Evolutionary conservation across 352 stramenopile genomes (phyloP), one percentile per base, ranked within the genome.

Genomic region (Globisporangium yorkense): DNA sequence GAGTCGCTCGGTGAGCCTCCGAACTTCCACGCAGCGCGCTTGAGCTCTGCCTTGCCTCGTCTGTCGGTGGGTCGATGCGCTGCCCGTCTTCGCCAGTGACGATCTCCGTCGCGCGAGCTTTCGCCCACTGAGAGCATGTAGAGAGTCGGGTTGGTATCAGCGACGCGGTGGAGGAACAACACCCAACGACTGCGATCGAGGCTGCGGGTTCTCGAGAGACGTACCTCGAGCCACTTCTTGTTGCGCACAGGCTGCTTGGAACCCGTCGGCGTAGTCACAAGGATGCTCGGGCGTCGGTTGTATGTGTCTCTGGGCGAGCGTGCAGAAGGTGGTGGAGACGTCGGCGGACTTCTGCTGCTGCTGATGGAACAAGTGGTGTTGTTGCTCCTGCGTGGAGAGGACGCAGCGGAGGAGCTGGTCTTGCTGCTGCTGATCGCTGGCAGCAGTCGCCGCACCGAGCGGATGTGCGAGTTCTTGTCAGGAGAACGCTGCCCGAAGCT

Each of bases 401-500:
- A 4, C 37, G 6, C 12, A 13, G 10, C 12, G 1, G 37, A 18
- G 37, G 54, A 52, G 13, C 20, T 15, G 29, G 7, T 54, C 6
- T 1, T 40, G 18, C 27, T 56, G 29, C 31, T 55, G n/a, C 15
- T 45, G 33, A 61, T 45, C 24, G 29, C 7, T 9, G 57, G 51
- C 41, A 57, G 33, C 10, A 31, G 50, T 3, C 57, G 51, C 1
- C 57, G 51, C 20, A 63, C 44, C 10, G 51, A 58, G 20, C 50
- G 51, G 8, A 61, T 61, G 40, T 61, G 56, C 12, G 56, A 61
- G 33, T 51, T 49, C 4, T 29, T 39, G 8, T 49, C 47, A 1
- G 64, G 66, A 2, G 67, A 66, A 16, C 78, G 67, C 10, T 68
- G 72, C 5, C 75, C 78, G 56, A 84, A 75, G 9, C 68, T 61